These are phyloP conservation scores for Chaetomiaceae sp. DNA, from an alignment of 2,329 filamentous ascomycete species.

Conservation along the genomic window DNA sequence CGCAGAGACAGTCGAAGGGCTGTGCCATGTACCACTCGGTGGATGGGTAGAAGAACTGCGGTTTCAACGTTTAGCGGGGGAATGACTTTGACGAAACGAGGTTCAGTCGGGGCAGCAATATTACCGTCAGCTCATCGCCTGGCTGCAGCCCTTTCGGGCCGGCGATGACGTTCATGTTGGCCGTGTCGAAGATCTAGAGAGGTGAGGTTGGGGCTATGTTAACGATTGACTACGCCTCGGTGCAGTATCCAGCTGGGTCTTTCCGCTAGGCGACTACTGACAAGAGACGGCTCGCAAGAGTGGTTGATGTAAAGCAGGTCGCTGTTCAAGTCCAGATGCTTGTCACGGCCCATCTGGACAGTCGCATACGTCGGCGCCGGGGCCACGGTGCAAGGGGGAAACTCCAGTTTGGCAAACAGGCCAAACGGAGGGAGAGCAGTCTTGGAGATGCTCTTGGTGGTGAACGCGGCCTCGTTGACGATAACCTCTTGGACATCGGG, in stretches of 20 bases:
- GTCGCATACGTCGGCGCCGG: conserved; percentile 58
- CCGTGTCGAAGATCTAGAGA: conserved; percentile 55
- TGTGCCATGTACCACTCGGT: conserved; percentile 73
- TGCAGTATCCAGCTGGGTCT: not conserved
- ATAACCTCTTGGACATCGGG: conserved; percentile 54
- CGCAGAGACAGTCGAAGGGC: conserved; percentile 63
- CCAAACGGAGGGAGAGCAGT: conserved; percentile 56
- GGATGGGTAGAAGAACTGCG: conserved; percentile 67
- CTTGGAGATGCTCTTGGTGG: conserved; percentile 56
- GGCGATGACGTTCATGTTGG: conserved; percentile 53
- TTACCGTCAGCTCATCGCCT: conserved; percentile 57
- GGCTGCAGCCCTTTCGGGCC: conserved; percentile 50
- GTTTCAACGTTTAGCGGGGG: no score
- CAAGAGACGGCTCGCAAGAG: conserved; percentile 61
- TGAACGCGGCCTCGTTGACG: conserved; percentile 50
- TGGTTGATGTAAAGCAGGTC: conserved; percentile 66
- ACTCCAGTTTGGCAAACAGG: conserved; percentile 61
- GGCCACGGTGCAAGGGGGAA: conserved; percentile 57
- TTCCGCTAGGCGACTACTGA: no score
- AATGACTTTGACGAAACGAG: no score
- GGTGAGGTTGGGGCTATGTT: not conserved
- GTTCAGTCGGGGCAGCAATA: no score
- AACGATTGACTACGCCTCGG: not conserved
- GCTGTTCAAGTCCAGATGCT: conserved; percentile 60
- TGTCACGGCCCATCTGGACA: conserved; percentile 53